Base-by-base conservation (phyloP, 2,329 filamentous ascomycete genomes). In the Zymoseptoria pseudotritici region DNA sequence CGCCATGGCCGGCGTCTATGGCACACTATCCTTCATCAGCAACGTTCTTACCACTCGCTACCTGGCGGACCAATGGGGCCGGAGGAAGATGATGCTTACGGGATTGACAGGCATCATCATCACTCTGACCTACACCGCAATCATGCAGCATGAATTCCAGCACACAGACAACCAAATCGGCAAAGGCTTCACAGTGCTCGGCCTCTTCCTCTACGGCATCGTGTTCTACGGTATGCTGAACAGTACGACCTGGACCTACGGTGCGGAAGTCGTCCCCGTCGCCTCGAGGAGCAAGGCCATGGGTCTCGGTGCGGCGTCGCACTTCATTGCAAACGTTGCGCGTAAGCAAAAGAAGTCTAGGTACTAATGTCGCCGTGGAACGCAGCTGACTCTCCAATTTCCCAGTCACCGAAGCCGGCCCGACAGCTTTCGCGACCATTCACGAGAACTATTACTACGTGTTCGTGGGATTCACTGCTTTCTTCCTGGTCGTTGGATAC, bases 391-490 rank as follows among this genome's bases (percentile, higher is more conserved):
- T 36, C 20, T 36, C 20, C 22, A 21, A 21, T 42, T 13, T 46
- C 29, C 5, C 51, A 65, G 63, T 71, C 24, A 71, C 69, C 13
- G 67, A 70, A 63, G 69, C 68, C 4, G 82, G 81, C 0, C 82
- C 82, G 0, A 82, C 75, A 56, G 82, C 82, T 0, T 83, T 84
- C 64, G 79, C 79, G 13, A 82, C 77, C 51, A 84, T 85, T 57
- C 68, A 75, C n/a, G 78, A 84, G 64, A 84, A 83, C 63, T 85
- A 84, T 68, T 84, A 84, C 68, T 84, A 84, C 61, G 82, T 84
- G 19, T 84, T 84, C 61, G 80, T 83, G 1, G 78, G 65, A 4
- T 84, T 81, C 64, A 78, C 79, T 1, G 24, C 72, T 0, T 78
- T 83, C 71, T 84, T 83, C 71, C 66, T 83, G 0, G 69, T 76